These are phyloP conservation scores for Hysterangium stoloniferum DNA, from an alignment of 768 basidiomycete species.

Conservation along the genomic window DNA sequence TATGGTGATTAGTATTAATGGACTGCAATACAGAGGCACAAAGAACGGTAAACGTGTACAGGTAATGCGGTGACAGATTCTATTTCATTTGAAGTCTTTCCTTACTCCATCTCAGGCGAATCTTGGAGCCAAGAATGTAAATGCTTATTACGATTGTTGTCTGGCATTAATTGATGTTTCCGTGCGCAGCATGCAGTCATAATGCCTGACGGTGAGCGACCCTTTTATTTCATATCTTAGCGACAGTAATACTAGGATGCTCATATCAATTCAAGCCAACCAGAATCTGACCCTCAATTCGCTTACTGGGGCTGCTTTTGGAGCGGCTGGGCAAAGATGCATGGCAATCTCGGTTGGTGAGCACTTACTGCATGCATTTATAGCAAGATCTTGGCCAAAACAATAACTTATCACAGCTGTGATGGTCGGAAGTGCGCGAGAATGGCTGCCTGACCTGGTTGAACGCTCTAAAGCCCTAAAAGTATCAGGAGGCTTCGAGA, in stretches of 20 bases:
- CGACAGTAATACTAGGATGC: background rate
- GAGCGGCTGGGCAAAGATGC: conserved; percentile 95
- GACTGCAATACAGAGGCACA: conserved; percentile 44
- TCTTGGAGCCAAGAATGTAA: conserved; percentile 91
- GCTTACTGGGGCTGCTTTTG: conserved; percentile 89
- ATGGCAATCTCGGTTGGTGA: conserved; percentile 92
- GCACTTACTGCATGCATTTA: background rate
- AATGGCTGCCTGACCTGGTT: conserved; percentile 83
- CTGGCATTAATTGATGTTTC: background rate
- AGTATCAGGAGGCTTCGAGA: conserved; percentile 88
- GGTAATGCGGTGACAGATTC: conserved; percentile 24
- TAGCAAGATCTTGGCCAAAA: background rate
- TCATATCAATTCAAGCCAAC: conserved; percentile 45
- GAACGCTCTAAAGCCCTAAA: conserved; percentile 73
- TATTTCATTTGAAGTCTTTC: background rate
- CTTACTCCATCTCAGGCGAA: conserved; percentile 39
- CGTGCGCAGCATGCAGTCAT: conserved; percentile 59
- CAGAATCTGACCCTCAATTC: conserved; percentile 89
- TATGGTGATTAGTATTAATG: background rate
- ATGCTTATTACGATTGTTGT: background rate
- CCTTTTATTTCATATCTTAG: background rate
- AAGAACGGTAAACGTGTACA: conserved; percentile 85
- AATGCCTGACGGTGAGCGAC: conserved; percentile 79
- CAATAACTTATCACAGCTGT: conserved; percentile 29
- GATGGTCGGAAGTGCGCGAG: conserved; percentile 62